Evolutionary conservation across 23 red algal genomes (phyloP).

Genomic region (Agarophyton chilense): DNA sequence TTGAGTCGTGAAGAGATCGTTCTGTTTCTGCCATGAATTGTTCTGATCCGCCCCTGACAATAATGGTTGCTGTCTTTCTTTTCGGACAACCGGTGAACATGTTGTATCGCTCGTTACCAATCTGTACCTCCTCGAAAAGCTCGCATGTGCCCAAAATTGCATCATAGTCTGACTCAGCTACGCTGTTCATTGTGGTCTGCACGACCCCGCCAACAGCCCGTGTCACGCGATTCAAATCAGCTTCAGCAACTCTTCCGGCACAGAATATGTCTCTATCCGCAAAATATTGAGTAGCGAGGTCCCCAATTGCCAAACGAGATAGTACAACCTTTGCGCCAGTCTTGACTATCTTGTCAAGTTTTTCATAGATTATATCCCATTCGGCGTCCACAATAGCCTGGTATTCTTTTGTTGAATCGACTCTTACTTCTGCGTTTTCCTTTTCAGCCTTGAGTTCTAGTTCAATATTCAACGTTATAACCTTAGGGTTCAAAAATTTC

Average conservation of each 20-base stretch:
- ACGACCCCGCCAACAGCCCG: slow-evolving; percentile 87
- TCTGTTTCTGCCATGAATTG: slow-evolving; percentile 99
- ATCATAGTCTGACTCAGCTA: slow-evolving; percentile 71
- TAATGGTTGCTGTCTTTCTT: slow-evolving; percentile 89
- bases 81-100: slow-evolving; percentile 95
- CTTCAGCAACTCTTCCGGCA: slow-evolving; percentile 88
- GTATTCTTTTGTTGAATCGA: slow-evolving; percentile 88
- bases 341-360: slow-evolving; percentile 83
- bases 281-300: slow-evolving; percentile 99
- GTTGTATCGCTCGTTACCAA: slow-evolving; percentile 97
- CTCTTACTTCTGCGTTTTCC: slow-evolving; percentile 98
- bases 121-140: slow-evolving; percentile 90
- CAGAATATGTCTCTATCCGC: slow-evolving; percentile 98
- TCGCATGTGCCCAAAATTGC: slow-evolving; percentile 85
- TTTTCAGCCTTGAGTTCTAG: slow-evolving; percentile 98
- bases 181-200: slow-evolving; percentile 90
- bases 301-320: slow-evolving; percentile 93
- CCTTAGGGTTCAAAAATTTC: slow-evolving; percentile 88
- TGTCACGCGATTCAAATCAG: slow-evolving; percentile 84
- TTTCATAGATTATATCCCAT: slow-evolving; percentile 99
- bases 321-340: slow-evolving; percentile 96
- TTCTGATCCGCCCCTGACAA: slow-evolving; percentile 94
- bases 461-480: slow-evolving; percentile 96
- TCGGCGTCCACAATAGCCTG: slow-evolving; percentile 98
- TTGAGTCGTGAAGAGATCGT: slow-evolving; percentile 93